Evolutionary conservation across 345 rosid species (phyloP), one percentile per base, ranked within the genome.

Genomic region (Noccaea caerulescens): DNA sequence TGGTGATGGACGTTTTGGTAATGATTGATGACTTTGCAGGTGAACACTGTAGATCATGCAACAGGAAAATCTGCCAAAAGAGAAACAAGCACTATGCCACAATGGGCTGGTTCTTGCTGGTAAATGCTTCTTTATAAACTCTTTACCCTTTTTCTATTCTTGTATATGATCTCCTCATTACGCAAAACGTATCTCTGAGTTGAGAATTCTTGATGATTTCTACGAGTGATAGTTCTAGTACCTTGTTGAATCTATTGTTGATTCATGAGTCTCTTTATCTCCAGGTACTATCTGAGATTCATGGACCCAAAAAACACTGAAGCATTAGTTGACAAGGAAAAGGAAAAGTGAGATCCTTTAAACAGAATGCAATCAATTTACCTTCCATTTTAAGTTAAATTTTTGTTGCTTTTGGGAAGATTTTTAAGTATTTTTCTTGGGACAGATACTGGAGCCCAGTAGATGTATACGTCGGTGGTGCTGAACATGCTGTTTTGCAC

Each of bases 91-190:
- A 93, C 98, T 73, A 91, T 93, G 98, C 97, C 98, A 9, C 98
- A 93, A 55, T 93, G 98, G 97, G 97, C 98, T 58, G 97, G 98
- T 63, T 93, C 98, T 81, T 93, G 96, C 89, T 93, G 98, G 98
- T 91, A 83, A 58, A 32, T 13, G 10, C 2, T 27, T 27, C 2
- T 36, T 68, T 60, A 43, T 68, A 37, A 58, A 36, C 54, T 67
- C 39, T 43, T 32, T 27, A 44, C 47, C 32, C n/a, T 32, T 41
- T 3, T 33, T 53, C 68, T 16, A 55, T 16, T 58, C 66, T 60
- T 51, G 68, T 71, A 41, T 61, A 41, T 69, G 38, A 8, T 27
- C 39, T 50, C 36, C 25, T 1, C 2, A 16, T 52, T 27, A 16
- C 52, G 10, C 2, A 41, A 39, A 53, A 14, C 10, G 53, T 7